phyloP scores from a whole-genome alignment of 768 basidiomycete species.

The Termitomyces sp. region DNA sequence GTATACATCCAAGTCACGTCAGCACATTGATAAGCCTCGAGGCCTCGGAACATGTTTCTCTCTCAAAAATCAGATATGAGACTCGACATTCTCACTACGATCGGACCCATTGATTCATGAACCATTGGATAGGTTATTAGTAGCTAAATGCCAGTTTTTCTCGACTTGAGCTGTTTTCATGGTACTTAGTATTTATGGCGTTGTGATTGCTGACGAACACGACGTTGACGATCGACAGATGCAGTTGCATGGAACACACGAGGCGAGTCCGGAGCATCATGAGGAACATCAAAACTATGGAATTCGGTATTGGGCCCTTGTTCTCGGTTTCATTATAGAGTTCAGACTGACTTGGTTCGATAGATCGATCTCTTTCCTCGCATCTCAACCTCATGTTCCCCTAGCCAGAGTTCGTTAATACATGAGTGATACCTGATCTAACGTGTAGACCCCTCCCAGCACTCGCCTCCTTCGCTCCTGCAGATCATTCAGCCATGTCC shows the following conservation, averaged over 20 bases:
- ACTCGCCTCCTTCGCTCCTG: not conserved
- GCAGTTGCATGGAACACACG: not conserved
- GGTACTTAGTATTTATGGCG: not conserved
- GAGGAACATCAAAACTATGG: not conserved
- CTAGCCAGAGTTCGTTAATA: not conserved
- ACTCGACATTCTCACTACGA: not conserved
- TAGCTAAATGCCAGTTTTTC: not conserved
- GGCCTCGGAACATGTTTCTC: not conserved
- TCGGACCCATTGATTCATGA: not conserved
- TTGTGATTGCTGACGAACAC: not conserved
- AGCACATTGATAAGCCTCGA: not conserved
- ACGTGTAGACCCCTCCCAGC: not conserved
- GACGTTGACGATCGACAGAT: not conserved
- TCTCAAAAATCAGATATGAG: not conserved
- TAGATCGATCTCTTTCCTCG: not conserved
- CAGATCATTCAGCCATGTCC: not conserved
- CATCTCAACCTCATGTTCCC: constrained; percentile 2
- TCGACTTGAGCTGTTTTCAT: not conserved
- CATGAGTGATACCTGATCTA: not conserved
- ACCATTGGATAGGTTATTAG: not conserved
- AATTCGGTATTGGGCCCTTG: not conserved
- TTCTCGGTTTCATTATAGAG: not conserved
- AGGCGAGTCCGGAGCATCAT: not conserved
- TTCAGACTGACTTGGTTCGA: constrained; percentile 2
- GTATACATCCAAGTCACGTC: not conserved